Percentiles rank a stretch among this genome's conserved stretches.
phyloP scores from a whole-genome alignment of 2,329 filamentous ascomycete species.

The Nemania diffusa region DNA sequence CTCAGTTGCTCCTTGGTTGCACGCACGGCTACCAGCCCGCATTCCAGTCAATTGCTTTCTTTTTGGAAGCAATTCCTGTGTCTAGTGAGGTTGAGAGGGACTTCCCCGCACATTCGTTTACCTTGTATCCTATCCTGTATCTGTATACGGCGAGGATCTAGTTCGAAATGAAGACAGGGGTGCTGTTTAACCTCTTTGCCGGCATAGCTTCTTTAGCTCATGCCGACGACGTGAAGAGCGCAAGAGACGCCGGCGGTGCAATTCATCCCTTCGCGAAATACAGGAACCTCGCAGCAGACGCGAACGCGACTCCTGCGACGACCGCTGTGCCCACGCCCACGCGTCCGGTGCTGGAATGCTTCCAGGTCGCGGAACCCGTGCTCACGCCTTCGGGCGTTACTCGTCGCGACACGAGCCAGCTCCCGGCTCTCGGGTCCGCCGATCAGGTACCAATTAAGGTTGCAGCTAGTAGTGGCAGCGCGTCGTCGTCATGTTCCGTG shows the following conservation, averaged over 20 bases:
- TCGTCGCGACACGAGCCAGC: conserved; percentile 51
- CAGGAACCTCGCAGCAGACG: conserved; percentile 31
- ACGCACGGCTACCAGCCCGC: background rate
- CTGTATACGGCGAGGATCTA: background rate
- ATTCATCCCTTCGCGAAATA: conserved; percentile 43
- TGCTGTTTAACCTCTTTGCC: conserved; percentile 36
- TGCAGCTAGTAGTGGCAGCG: conserved; percentile 39
- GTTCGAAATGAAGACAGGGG: conserved; percentile 24
- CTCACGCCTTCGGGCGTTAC: conserved; percentile 59
- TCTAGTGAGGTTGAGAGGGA: background rate
- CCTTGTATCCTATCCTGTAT: background rate
- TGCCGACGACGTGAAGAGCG: background rate
- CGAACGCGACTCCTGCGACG: conserved; percentile 20
- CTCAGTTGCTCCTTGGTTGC: conserved; percentile 1
- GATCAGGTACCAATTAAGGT: conserved; percentile 34
- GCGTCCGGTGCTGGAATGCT: conserved; percentile 63
- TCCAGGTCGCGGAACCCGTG: conserved; percentile 76
- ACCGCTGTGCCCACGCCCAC: conserved; percentile 29
- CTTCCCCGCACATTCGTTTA: conserved; percentile 4
- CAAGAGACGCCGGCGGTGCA: conserved; percentile 1
- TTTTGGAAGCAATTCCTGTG: background rate
- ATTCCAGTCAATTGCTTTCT: conserved; percentile 4
- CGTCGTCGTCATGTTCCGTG: conserved; percentile 58
- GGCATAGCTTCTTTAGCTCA: conserved; percentile 36
- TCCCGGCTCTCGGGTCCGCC: conserved; percentile 35